Evolutionary conservation across 2,329 filamentous ascomycete genomes (phyloP), one percentile per base, ranked within the genome.

Genomic region (Pseudogymnoascus sp.): DNA sequence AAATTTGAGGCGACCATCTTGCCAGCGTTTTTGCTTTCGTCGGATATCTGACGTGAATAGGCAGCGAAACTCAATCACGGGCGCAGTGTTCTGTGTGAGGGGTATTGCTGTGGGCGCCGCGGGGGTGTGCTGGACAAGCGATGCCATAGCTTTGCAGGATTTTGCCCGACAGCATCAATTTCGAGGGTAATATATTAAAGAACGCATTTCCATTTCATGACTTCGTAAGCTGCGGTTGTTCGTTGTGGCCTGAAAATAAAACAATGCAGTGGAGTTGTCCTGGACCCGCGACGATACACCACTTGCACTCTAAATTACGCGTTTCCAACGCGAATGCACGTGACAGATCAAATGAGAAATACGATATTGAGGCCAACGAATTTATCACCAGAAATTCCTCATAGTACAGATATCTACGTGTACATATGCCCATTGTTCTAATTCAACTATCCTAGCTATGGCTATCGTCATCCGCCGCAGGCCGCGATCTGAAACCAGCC

Each of bases 1-100:
- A 67, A 88, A 96, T 67, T 88, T 89, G 65, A 97, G 83, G 60
- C 86, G 86, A 37, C 93, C 93, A 87, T 97, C 93, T 71, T 96
- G 91, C 93, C 93, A 97, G 65, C 90, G 82, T 74, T 97, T 97
- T 69, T 91, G 87, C 77, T 97, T 97, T 62, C 90, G 86, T 60
- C 87, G 86, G 43, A 96, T 74, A 72, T 97, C 93, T 72, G 90
- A 86, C 1, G 92, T 96, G 75, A 90, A 97, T 4, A 97, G 85
- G 73, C 93, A 97, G 65, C 85, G 82, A 74, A 88, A 96, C 71
- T 96, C 91, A 71, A 89, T 79, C 40, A 97, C 91, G 0, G 92
- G 91, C 18, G 87, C 88, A 69, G 84, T 86, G 68, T 86, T 73
- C 60, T 72, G 71, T 11, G 69, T 68, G 40, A 38, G 58, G 28